These are phyloP conservation scores for Dictyostelium intermedium DNA, from an alignment of 78 protist species.

Conservation along the genomic window DNA sequence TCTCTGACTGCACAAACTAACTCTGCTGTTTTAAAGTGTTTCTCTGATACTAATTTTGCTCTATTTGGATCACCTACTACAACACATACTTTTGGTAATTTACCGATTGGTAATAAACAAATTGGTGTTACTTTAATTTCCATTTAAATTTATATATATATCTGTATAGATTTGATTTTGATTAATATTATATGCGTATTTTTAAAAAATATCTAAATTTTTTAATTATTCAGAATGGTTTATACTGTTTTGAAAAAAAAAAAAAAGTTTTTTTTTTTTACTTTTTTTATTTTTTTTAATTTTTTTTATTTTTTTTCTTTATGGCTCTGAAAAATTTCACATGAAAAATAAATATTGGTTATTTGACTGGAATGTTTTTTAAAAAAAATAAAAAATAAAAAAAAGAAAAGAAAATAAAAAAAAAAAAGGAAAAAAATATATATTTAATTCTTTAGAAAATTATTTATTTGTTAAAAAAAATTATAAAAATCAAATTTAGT, in stretches of 20 bases:
- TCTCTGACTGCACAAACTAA: constrained; percentile 49
- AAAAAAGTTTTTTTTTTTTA: not conserved
- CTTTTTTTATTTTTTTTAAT: not conserved
- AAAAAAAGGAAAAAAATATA: too few relatives aligned
- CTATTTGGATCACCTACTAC: constrained; percentile 82
- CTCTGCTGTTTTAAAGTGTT: not conserved
- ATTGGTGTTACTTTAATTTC: constrained; percentile 60
- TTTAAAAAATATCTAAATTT: not conserved
- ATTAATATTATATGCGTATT: not conserved
- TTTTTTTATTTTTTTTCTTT: too few relatives aligned
- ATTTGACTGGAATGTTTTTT: too few relatives aligned
- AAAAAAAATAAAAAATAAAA: too few relatives aligned
- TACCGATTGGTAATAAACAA: constrained; percentile 56
- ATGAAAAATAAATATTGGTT: too few relatives aligned
- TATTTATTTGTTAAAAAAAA: too few relatives aligned
- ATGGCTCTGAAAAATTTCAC: too few relatives aligned
- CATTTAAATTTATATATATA: not conserved
- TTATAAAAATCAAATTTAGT: too few relatives aligned
- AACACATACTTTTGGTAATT: constrained; percentile 72
- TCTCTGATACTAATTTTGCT: constrained; percentile 75
- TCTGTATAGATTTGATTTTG: not conserved
- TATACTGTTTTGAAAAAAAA: not conserved
- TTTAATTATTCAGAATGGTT: not conserved
- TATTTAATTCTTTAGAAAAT: too few relatives aligned
- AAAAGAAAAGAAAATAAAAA: too few relatives aligned